Evolutionary conservation across 164 flowering plant genomes (phyloP), one percentile per base, ranked within the genome.

Genomic region (Aristolochia californica): DNA sequence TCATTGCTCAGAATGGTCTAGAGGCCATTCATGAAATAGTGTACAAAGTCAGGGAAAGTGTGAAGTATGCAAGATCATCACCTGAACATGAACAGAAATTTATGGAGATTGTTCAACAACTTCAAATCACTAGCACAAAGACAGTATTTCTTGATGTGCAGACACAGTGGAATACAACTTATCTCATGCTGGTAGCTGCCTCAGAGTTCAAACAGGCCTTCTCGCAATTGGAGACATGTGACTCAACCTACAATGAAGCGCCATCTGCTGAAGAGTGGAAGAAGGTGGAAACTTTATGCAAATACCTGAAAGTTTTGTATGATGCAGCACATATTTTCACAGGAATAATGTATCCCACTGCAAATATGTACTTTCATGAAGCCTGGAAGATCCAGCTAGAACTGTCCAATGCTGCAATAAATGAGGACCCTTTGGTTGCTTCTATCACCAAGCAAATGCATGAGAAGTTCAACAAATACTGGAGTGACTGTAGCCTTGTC

Each of bases 101-200:
- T 69, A 38, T 78, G 11, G 80, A 83, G 72, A 73, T 88, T 23
- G 82, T 82, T 73, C 77, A 88, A 34, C 83, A 85, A 48, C 89
- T 87, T 70, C 91, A 87, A 61, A 85, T 88, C 13, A 77, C 84
- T 3, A 82, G 84, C 65, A 71, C 77, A 18, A 87, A 74, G 74
- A 66, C 30, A 55, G 72, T 88, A 0, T 66, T 63, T 26, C 74
- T 88, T 23, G 99, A 93, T 77, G 78, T 83, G 62, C 83, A 72
- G 61, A 78, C 71, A 45, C 75, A 76, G 55, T 91, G 98, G 98
- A 80, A 88, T 78, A 79, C 95, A 18, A 88, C 98, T 10, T 84
- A 83, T 72, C 75, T 80, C 48, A 86, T 88, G 96, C 67, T 88
- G 59, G 66, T 74, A 45, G 83, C 87, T 56, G 88, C 96, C 55